Base-by-base conservation (phyloP, 169 alveolate species). In the Besnoitia besnoiti region DNA sequence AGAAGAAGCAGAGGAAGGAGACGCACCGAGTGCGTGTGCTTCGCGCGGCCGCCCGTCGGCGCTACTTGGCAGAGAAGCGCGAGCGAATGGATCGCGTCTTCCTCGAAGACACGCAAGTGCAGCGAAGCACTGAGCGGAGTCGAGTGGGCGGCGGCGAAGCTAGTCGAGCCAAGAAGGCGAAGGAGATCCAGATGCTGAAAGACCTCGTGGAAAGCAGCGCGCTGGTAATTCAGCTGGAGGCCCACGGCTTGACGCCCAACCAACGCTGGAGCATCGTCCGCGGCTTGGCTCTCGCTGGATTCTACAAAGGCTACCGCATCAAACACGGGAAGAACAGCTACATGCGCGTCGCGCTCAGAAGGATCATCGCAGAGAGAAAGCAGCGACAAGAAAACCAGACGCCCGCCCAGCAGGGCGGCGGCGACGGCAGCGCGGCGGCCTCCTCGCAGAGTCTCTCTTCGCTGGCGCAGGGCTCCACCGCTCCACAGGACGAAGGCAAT, bases 261-360 rank as follows among this genome's bases (percentile, higher is more conserved):
- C 87, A 77, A 55, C 87, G 55, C 12, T 77, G 87, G 87, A 24
- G 40, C 37, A 39, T 77, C 40, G 87, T 77, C 33, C n/a, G 87
- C 1, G 55, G 55, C 10, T 55, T 77, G 30, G 87, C 87, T 16
- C 87, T 77, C 19, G 59, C 49, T 5, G 87, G 87, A 24, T 77
- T 77, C 87, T 77, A 77, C 55, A 77, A 42, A 39, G 87, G 87
- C 55, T 77, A 77, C 59, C n/a, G 40, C 7, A 21, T 77, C 87
- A 42, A 40, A 37, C 49, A 27, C 40, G 87, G 44, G 19, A 37
- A 37, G 59, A 77, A 77, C 40, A 42, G 59, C 55, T 44, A 27
- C 40, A 40, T 77, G 59, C n/a, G 59, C 0, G 87, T 77, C 4
- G 87, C 87, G 14, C 49, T 77, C 16, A 51, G 55, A 24, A 19